A percentile compares a stretch with the other conserved stretches of the same genome.
Evolutionary conservation across 805 yeast genomes (phyloP).

Genomic region (Candida sonorensis): DNA sequence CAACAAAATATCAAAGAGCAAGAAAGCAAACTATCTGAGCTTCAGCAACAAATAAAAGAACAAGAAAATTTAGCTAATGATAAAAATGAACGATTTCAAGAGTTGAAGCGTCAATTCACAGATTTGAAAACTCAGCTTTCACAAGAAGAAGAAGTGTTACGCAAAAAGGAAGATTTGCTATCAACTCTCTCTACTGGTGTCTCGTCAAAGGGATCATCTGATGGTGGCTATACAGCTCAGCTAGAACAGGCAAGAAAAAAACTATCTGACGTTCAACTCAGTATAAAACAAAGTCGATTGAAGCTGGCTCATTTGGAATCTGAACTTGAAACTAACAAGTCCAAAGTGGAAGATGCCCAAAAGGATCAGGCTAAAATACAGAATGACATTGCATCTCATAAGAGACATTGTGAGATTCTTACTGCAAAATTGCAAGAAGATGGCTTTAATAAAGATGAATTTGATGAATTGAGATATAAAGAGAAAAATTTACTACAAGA

Average conservation of each 20-base stretch:
- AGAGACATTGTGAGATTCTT: conserved; percentile 30
- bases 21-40: conserved; percentile 25
- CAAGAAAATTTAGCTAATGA: conserved; percentile 4
- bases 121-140: conserved; percentile 37
- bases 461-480: conserved; percentile 37
- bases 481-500: conserved; percentile 40
- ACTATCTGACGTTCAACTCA: conserved; percentile 45
- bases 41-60: conserved; percentile 28
- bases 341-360: conserved; percentile 48
- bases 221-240: conserved; percentile 73
- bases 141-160: conserved; percentile 38
- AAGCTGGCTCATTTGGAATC: conserved; percentile 49
- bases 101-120: conserved; percentile 39
- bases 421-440: conserved; percentile 37
- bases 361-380: conserved; percentile 36
- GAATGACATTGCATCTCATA: conserved; percentile 37
- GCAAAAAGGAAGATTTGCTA: conserved; percentile 67
- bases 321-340: conserved; percentile 39
- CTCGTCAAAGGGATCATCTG: conserved; percentile 71
- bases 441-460: conserved; percentile 50
- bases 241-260: conserved; percentile 54
- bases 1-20: conserved; percentile 54
- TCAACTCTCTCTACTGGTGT: conserved; percentile 84
- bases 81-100: conserved; percentile 31
- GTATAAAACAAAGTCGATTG: conserved; percentile 52